Evolutionary conservation across 345 rosid genomes (phyloP), one percentile per base, ranked within the genome.

Genomic region (Arabis alpina): DNA sequence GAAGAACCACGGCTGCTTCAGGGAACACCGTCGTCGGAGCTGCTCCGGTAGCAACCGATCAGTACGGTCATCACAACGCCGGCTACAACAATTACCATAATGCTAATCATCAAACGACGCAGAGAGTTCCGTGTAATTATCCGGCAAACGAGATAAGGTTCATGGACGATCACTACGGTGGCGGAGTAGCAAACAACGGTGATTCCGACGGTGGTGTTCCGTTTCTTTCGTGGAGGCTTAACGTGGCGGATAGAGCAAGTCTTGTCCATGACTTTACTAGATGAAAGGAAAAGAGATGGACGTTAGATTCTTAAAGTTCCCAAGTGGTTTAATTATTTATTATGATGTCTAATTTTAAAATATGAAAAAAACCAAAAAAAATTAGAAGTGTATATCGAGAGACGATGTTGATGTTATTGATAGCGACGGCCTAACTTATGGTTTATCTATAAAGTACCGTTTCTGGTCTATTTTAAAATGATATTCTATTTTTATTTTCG

Each of bases 161-260:
- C 84, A 82, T 82, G 43, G 88, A 90, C 28, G 88, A 88, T 34
- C 37, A 34, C 49, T 78, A 47, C 66, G 61, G 49, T 3, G 88
- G 61, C 1, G 61, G 61, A 24, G 75, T 47, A 69, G 60, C 25
- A 2, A 63, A 0, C 64, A 63, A 82, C 49, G 73, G 78, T 49
- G 87, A 82, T 30, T 68, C 88, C 27, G 91, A 84, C 66, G 78
- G 87, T 71, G 68, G 86, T 47, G 80, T 81, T 28, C 88, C 97
- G 44, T 87, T 83, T 77, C 97, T 91, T 24, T 89, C 99, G 4
- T 94, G 99, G 99, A 87, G 97, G 78, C 89, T 89, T 68, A 94
- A 91, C 65, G 89, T 94, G 57, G 83, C 97, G 16, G 99, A 94
- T 79, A 84, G 96, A 84, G 90, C 80, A 52, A 83, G 95, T 71